phyloP scores from a whole-genome alignment of 1,284 basidiomycete species.

The Irpex sp. region DNA sequence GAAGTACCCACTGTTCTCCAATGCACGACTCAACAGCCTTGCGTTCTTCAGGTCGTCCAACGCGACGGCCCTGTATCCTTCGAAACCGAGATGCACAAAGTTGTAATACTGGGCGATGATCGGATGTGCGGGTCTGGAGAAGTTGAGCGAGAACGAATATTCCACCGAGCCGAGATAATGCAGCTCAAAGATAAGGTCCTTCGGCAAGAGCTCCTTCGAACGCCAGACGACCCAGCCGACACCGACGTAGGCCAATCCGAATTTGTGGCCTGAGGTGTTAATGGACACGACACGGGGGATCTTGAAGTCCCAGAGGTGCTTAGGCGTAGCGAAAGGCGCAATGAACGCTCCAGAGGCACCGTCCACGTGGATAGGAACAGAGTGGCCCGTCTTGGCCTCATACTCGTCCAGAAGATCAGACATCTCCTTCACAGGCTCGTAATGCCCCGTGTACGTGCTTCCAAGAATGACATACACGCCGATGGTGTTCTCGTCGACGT shows the following conservation, averaged over 20 bases:
- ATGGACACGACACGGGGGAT: conserved; percentile 86
- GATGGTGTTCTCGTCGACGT: conserved; percentile 90
- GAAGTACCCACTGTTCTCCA: conserved; percentile 79
- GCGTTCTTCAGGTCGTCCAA: conserved; percentile 80
- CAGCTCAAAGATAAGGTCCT: conserved; percentile 91
- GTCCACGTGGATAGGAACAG: conserved; percentile 83
- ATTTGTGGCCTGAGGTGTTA: conserved; percentile 88
- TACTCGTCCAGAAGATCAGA: conserved; percentile 81
- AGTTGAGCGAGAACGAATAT: conserved; percentile 89
- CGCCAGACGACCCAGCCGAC: conserved; percentile 89
- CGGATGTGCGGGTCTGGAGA: conserved; percentile 86
- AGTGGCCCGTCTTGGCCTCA: conserved; percentile 74
- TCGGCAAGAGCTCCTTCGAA: conserved; percentile 69
- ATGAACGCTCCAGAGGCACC: conserved; percentile 80
- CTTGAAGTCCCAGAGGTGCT: conserved; percentile 82
- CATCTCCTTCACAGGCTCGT: conserved; percentile 90
- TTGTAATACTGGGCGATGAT: conserved; percentile 94
- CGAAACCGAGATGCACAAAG: conserved; percentile 78
- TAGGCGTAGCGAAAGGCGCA: conserved; percentile 79
- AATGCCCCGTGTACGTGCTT: conserved; percentile 89
- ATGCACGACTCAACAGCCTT: conserved; percentile 77
- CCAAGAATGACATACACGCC: conserved; percentile 78
- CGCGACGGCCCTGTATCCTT: conserved; percentile 76
- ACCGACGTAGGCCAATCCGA: conserved; percentile 82
- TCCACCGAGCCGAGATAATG: conserved; percentile 66